Percentiles rank a stretch among this genome's conserved stretches.
phyloP scores from a whole-genome alignment of 768 basidiomycete genomes.

The Lactarius sanguifluus region DNA sequence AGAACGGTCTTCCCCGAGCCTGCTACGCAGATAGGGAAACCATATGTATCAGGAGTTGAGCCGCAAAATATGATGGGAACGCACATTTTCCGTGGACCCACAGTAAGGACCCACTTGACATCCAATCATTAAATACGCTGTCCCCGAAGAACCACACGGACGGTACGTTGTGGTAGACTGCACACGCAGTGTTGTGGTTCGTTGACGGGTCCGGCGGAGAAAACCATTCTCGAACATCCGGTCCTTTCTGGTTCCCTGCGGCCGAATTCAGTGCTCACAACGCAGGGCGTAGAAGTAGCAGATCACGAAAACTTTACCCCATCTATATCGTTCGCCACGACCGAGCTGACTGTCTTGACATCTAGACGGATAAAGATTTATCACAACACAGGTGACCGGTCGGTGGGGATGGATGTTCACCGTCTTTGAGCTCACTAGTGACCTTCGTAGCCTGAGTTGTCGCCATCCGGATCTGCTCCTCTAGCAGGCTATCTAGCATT shows the following conservation, averaged over 20 bases:
- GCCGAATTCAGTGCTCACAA: not conserved
- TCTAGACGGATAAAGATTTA: not conserved
- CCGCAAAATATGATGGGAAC: not conserved
- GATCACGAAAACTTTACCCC: not conserved
- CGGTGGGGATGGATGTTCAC: not conserved
- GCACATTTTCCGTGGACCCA: not conserved
- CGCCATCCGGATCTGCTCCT: not conserved
- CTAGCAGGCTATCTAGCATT: not conserved
- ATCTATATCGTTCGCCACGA: not conserved
- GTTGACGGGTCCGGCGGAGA: not conserved
- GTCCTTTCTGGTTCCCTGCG: not conserved
- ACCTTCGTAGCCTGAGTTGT: too few relatives aligned
- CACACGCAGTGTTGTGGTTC: not conserved
- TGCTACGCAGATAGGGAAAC: not conserved
- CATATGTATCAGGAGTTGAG: not conserved
- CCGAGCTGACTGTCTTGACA: not conserved
- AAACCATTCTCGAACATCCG: not conserved
- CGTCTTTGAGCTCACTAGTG: not conserved
- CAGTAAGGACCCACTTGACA: not conserved
- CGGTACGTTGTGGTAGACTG: not conserved
- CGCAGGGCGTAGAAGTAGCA: not conserved
- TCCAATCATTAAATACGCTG: not conserved
- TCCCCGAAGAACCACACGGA: not conserved
- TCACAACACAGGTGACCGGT: not conserved
- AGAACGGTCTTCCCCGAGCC: constrained; percentile 10